Evolutionary conservation across 345 rosid species (phyloP), one percentile per base, ranked within the genome.

Genomic region (Triadica sebifera): DNA sequence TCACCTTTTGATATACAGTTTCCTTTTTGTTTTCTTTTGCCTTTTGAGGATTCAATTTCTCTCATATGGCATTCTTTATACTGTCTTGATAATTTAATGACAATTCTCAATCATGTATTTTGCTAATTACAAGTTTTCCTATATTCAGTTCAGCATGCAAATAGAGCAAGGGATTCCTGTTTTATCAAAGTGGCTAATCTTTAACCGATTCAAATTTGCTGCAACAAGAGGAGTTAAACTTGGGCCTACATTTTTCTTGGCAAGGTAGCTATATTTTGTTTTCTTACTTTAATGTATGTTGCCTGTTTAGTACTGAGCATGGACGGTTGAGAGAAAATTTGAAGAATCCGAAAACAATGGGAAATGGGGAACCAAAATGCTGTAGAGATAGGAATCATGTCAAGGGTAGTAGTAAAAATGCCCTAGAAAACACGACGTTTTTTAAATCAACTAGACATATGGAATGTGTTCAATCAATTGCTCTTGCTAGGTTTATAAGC

Each of bases 161-260:
- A 89, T 91, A 76, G 98, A 94, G 75, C 98, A 94, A 84, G 98
- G 98, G 66, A 87, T 92, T 81, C 98, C 98, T 5, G 87, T 92
- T 82, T 84, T 92, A 52, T 88, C 97, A 15, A 92, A 84, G 85
- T 94, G 98, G 98, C 84, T 90, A 71, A 89, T 91, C 83, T 94
- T 94, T 85, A 94, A 94, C 70, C 87, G 92, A 60, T 91, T 94
- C 85, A 94, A 94, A 82, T 89, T 92, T 81, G 80, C 85, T 7
- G 94, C 92, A 58, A 89, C 94, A 45, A 91, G 89, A 79, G 98
- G 98, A 68, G 77, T 92, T 77, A 92, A 91, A 79, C 74, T 94
- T 72, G 98, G 98, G 56, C 95, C 97, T 2, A 87, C 97, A 58
- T 89, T 92, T 84, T 87, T 94, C 77, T 84, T 94, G 85, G 82